These are phyloP conservation scores for Coprinopsis strossmayeri DNA, from an alignment of 768 basidiomycete genomes.

Conservation along the genomic window DNA sequence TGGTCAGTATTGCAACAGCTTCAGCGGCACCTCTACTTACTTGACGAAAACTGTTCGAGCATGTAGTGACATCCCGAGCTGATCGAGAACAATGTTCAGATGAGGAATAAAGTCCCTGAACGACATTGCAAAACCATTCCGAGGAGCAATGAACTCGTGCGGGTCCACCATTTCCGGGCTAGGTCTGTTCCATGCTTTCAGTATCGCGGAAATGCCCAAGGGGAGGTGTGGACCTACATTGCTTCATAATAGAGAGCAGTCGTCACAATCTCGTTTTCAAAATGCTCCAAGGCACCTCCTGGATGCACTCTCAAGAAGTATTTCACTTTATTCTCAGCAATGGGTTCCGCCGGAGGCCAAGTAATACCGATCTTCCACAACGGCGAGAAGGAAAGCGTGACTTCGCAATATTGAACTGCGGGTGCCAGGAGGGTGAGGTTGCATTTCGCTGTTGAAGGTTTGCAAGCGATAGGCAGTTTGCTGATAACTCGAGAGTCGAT, in stretches of 20 bases:
- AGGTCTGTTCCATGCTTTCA: slow-evolving; percentile 45
- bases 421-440: slow-evolving; percentile 71
- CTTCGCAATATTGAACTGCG: slow-evolving; percentile 71
- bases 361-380: slow-evolving; percentile 71
- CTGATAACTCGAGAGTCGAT: slow-evolving; percentile 74
- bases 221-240: slow-evolving; percentile 41
- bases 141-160: slow-evolving; percentile 69
- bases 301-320: slow-evolving; percentile 81
- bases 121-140: slow-evolving; percentile 83
- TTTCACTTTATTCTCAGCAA: slow-evolving; percentile 68
- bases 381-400: slow-evolving; percentile 62
- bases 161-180: slow-evolving; percentile 75
- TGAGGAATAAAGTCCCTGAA: slow-evolving; percentile 77
- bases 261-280: slow-evolving; percentile 72
- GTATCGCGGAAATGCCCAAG: slow-evolving; percentile 2
- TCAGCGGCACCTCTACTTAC: slow-evolving; percentile 32
- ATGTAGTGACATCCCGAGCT: slow-evolving; percentile 77
- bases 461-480: slow-evolving; percentile 69
- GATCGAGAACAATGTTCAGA: slow-evolving; percentile 74
- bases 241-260: slow-evolving; percentile 86
- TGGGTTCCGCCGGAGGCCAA: slow-evolving; percentile 71
- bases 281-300: slow-evolving; percentile 82
- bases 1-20: not conserved
- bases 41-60: slow-evolving; percentile 80
- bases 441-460: slow-evolving; percentile 72